Conservation (phyloP, 805 yeast species). For the Candida qinlingensis region DNA sequence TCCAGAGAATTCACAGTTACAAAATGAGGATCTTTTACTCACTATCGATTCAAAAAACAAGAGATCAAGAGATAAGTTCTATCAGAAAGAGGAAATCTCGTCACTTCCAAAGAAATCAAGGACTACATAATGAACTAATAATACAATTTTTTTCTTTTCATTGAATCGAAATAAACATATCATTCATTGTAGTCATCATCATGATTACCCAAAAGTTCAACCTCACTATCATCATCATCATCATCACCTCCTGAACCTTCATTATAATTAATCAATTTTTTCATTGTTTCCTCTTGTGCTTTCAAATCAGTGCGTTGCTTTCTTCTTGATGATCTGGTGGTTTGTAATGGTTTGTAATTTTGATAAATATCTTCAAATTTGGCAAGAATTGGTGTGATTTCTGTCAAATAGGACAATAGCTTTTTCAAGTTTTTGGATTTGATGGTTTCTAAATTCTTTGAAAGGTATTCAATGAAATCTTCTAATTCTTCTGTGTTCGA, state of each 20-base stretch:
- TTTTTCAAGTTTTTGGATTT: conserved; percentile 7
- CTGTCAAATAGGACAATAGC: conserved; percentile 11
- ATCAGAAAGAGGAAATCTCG: background rate
- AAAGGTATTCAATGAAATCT: conserved; percentile 11
- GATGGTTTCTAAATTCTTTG: background rate
- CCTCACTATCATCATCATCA: conserved; percentile 5
- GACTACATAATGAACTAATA: background rate
- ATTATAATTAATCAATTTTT: conserved; percentile 13
- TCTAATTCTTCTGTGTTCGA: conserved; percentile 10
- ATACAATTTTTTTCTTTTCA: too few species aligned
- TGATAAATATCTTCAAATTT: conserved; percentile 15
- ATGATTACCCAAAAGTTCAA: background rate
- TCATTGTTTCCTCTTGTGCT: conserved; percentile 13
- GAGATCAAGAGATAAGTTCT: conserved; percentile 6
- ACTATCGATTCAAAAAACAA: conserved; percentile 14
- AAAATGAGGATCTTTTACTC: conserved; percentile 16
- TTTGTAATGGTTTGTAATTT: conserved; percentile 10
- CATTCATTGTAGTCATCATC: background rate
- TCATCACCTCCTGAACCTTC: conserved; percentile 8
- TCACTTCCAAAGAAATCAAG: background rate
- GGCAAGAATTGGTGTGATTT: conserved; percentile 10
- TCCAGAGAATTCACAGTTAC: conserved; percentile 9
- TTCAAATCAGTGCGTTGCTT: conserved; percentile 14
- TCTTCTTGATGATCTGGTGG: conserved; percentile 18
- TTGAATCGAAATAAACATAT: too few species aligned